Evolutionary conservation across 2,329 filamentous ascomycete genomes (phyloP).

Genomic region (Cercospora sesami): DNA sequence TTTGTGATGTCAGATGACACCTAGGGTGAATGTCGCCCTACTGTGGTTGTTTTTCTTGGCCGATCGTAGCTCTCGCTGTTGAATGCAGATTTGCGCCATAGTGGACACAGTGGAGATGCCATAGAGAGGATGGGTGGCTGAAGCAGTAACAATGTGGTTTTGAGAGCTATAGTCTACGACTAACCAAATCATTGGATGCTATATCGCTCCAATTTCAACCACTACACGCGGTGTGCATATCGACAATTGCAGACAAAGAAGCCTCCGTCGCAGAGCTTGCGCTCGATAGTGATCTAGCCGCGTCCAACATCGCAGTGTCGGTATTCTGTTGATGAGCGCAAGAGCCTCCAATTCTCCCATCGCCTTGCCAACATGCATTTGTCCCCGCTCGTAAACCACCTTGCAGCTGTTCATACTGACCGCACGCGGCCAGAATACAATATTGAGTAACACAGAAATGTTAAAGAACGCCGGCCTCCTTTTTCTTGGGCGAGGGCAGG

Average conservation of each 20-base stretch:
- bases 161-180: not conserved
- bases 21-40: slow-evolving; percentile 4
- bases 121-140: not conserved
- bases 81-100: slow-evolving; percentile 4
- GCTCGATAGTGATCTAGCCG: slow-evolving; percentile 7
- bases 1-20: slow-evolving; percentile 10
- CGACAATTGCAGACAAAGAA: not conserved
- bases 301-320: slow-evolving; percentile 1
- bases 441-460: slow-evolving; percentile 4
- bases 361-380: slow-evolving; percentile 9
- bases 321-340: not conserved
- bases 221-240: not conserved
- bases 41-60: slow-evolving; percentile 9
- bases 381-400: slow-evolving; percentile 8
- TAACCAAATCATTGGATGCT: not conserved
- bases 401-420: not conserved
- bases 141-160: not conserved
- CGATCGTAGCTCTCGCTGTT: not conserved
- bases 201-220: not conserved
- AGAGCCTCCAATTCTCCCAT: not conserved
- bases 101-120: slow-evolving; percentile 1
- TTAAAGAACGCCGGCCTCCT: slow-evolving; percentile 10
- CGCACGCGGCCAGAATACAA: not conserved
- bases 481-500: slow-evolving; percentile 8
- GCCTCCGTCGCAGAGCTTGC: slow-evolving; percentile 1